Conservation (phyloP, 2,329 filamentous ascomycete genomes). For the Pseudovirgaria hyperparasitica region DNA sequence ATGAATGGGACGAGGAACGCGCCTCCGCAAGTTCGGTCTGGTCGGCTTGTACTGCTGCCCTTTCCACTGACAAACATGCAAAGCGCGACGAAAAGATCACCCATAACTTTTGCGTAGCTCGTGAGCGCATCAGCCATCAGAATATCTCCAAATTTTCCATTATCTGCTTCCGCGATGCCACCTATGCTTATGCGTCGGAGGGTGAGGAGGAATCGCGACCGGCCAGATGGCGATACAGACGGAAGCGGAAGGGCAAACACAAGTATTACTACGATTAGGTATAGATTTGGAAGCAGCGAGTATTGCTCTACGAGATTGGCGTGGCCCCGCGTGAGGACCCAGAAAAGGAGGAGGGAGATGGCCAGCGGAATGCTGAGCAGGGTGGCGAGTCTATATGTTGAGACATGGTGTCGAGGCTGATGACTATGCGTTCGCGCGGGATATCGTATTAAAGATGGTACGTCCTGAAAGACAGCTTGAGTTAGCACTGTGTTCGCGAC, state of each 20-base stretch:
- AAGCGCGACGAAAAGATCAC: conserved; percentile 73
- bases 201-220: conserved; percentile 61
- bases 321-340: conserved; percentile 62
- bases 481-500: conserved; percentile 8
- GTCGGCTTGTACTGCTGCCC: conserved; percentile 63
- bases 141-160: conserved; percentile 92
- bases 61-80: conserved; percentile 78
- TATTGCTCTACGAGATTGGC: conserved; percentile 58
- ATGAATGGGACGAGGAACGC: conserved; percentile 69
- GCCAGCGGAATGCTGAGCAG: conserved; percentile 60
- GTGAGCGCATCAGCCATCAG: conserved; percentile 88
- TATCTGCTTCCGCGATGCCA: conserved; percentile 70
- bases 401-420: conserved; percentile 63
- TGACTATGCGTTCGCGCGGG: conserved; percentile 58
- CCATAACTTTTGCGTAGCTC: conserved; percentile 84
- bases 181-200: conserved; percentile 71
- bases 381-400: conserved; percentile 74
- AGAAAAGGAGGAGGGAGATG: conserved; percentile 68
- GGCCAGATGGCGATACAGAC: conserved; percentile 54
- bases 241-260: conserved; percentile 64
- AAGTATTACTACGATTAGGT: conserved; percentile 59
- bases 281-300: conserved; percentile 77
- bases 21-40: conserved; percentile 72
- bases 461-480: no score
- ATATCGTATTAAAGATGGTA: conserved; percentile 76